A percentile compares a stretch with the other conserved stretches of the same genome.
These are phyloP conservation scores for Ceratocystis papillata DNA, from an alignment of 2,329 filamentous ascomycete genomes.

Conservation along the genomic window DNA sequence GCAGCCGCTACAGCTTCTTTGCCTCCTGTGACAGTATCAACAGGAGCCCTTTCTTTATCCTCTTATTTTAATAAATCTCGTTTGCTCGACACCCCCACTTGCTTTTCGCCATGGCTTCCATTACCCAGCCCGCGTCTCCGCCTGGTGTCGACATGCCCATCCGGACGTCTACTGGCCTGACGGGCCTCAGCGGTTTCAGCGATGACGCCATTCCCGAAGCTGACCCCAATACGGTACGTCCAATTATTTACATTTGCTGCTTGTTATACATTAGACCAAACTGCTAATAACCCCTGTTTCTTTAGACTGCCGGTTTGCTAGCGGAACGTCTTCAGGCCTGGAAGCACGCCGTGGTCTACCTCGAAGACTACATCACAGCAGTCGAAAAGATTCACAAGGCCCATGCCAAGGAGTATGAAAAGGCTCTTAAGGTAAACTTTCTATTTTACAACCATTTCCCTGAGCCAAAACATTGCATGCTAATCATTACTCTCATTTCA, in stretches of 20 bases:
- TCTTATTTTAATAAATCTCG: constrained; percentile 24
- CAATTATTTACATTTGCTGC: not conserved
- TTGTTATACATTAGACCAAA: not conserved
- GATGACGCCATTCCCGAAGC: constrained; percentile 50
- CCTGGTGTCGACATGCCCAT: constrained; percentile 16
- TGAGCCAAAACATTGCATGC: not conserved
- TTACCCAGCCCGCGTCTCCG: constrained; percentile 17
- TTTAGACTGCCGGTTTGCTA: constrained; percentile 65
- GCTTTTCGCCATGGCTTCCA: constrained; percentile 18
- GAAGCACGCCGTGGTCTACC: constrained; percentile 86
- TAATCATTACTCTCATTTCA: constrained; percentile 15
- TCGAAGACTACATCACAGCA: constrained; percentile 78
- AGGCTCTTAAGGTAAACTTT: constrained; percentile 61
- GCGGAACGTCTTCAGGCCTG: constrained; percentile 82
- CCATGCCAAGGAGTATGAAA: constrained; percentile 91
- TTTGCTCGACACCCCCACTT: not conserved
- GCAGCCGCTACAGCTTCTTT: not conserved
- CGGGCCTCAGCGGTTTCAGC: constrained; percentile 35
- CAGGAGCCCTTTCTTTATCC: not conserved
- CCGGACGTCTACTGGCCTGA: constrained; percentile 21
- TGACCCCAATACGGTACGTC: constrained; percentile 46
- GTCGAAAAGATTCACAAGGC: constrained; percentile 78
- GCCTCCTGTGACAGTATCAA: not conserved
- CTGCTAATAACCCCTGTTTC: not conserved
- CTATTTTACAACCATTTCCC: constrained; percentile 28